phyloP scores from a whole-genome alignment of 176 grass and related monocot genomes.

The Tuctoria greenei region DNA sequence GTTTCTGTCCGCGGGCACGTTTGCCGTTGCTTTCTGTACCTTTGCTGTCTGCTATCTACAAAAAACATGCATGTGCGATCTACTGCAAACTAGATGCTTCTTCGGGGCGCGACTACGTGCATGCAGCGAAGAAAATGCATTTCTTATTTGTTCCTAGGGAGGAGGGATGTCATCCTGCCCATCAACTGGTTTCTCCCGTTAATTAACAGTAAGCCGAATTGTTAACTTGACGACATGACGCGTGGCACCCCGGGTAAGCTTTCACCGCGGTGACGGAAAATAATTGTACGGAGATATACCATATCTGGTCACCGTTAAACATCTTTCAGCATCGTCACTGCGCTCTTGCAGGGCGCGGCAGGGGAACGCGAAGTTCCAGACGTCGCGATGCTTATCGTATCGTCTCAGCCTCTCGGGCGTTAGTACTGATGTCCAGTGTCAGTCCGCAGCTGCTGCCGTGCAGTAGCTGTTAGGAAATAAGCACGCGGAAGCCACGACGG shows the following conservation, averaged over 20 bases:
- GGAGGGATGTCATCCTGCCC: background rate
- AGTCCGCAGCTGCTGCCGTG: no score
- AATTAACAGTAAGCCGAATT: background rate
- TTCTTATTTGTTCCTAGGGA: background rate
- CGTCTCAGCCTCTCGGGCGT: conserved; percentile 57
- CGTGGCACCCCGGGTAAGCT: background rate
- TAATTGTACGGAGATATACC: background rate
- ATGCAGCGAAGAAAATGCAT: background rate
- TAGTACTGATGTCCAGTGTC: conserved; percentile 54
- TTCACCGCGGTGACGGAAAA: background rate
- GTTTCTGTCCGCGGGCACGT: conserved; percentile 29
- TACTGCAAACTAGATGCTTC: conserved; percentile 48
- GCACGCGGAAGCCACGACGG: no score
- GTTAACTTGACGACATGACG: background rate
- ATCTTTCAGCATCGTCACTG: conserved; percentile 28
- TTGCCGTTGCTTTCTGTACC: conserved; percentile 45
- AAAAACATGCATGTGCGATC: conserved; percentile 50
- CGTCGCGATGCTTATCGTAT: conserved; percentile 60
- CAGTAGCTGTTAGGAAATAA: no score
- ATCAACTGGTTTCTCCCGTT: background rate
- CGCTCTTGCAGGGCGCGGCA: conserved; percentile 32
- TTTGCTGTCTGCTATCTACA: conserved; percentile 22
- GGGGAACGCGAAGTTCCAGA: conserved; percentile 47
- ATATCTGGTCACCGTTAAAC: conserved; percentile 29
- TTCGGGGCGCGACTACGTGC: conserved; percentile 1